These are phyloP conservation scores for Tylopilus vinaceipallidus DNA, from an alignment of 768 basidiomycete species.

Conservation along the genomic window DNA sequence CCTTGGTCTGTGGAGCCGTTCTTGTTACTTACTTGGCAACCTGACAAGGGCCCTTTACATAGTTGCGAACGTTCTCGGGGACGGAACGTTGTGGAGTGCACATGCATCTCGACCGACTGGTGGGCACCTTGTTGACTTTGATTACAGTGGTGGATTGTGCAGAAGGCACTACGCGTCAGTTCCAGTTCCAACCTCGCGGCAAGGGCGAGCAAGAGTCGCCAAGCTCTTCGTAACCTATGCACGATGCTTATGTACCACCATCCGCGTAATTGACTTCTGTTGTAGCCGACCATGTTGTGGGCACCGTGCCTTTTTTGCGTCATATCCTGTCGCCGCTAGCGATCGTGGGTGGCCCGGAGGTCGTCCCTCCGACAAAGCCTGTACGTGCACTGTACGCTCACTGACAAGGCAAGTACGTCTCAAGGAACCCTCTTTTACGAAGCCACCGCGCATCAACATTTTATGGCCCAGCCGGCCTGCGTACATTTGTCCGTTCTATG, in stretches of 20 bases:
- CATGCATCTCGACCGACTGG: neutral
- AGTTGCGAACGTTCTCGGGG: slow-evolving; percentile 54
- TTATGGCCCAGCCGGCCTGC: slow-evolving; percentile 80
- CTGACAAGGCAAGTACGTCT: neutral
- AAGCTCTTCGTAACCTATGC: slow-evolving; percentile 84
- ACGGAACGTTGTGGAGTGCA: slow-evolving; percentile 69
- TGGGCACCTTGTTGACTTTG: neutral
- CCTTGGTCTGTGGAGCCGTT: slow-evolving; percentile 34
- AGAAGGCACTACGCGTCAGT: slow-evolving; percentile 75
- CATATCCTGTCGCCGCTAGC: slow-evolving; percentile 51
- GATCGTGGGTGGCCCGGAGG: slow-evolving; percentile 13
- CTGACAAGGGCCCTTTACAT: slow-evolving; percentile 12
- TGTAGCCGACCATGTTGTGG: slow-evolving; percentile 73
- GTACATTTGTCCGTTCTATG: slow-evolving; percentile 68
- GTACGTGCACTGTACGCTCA: slow-evolving; percentile 9
- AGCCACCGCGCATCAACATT: slow-evolving; percentile 59
- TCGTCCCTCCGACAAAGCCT: slow-evolving; percentile 10
- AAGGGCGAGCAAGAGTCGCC: slow-evolving; percentile 39
- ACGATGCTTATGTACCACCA: slow-evolving; percentile 44
- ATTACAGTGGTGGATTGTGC: slow-evolving; percentile 77
- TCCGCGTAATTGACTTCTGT: neutral
- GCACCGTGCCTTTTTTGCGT: slow-evolving; percentile 64
- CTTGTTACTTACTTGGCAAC: neutral
- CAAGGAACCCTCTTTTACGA: neutral
- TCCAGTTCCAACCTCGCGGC: slow-evolving; percentile 49